These are phyloP conservation scores for Saxophila tyrrhenica DNA, from an alignment of 495 filamentous ascomycete species.

Conservation along the genomic window DNA sequence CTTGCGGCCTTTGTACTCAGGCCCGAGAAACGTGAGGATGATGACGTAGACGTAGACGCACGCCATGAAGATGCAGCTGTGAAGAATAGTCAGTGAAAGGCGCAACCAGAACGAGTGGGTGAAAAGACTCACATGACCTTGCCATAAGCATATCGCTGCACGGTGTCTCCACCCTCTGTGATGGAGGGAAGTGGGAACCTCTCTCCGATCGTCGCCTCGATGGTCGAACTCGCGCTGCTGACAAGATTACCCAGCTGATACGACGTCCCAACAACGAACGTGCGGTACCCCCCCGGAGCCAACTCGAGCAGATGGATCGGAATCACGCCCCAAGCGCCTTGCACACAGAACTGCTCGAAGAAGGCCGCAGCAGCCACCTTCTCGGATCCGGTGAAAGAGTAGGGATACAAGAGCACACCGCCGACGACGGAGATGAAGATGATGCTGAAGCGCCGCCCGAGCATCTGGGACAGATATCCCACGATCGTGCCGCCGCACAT, in stretches of 20 bases:
- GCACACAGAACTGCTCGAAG: conserved; percentile 80
- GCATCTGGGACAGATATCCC: conserved; percentile 69
- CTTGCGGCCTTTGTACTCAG: conserved; percentile 55
- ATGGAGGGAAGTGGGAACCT: conserved; percentile 56
- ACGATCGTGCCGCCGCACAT: conserved; percentile 65
- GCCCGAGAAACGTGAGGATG: conserved; percentile 61
- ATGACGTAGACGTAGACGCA: conserved; percentile 82
- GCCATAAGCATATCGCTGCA: conserved; percentile 64
- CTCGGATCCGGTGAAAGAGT: conserved; percentile 53
- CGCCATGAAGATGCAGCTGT: conserved; percentile 44
- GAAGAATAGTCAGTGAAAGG: no score
- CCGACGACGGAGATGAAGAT: conserved; percentile 66
- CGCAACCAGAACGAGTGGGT: neutral
- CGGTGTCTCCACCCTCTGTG: conserved; percentile 26
- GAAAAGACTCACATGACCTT: conserved; percentile 51
- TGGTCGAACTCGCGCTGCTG: conserved; percentile 67
- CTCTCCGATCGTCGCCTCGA: conserved; percentile 73
- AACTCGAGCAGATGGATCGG: conserved; percentile 85
- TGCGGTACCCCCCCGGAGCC: conserved; percentile 67
- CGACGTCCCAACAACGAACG: conserved; percentile 69
- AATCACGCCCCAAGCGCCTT: conserved; percentile 70
- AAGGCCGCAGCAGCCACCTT: conserved; percentile 71
- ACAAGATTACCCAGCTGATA: conserved; percentile 84
- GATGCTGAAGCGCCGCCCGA: conserved; percentile 72
- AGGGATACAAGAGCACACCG: conserved; percentile 70